Base-by-base conservation (phyloP, 2,329 filamentous ascomycete genomes). In the Hypoxylon sp. region DNA sequence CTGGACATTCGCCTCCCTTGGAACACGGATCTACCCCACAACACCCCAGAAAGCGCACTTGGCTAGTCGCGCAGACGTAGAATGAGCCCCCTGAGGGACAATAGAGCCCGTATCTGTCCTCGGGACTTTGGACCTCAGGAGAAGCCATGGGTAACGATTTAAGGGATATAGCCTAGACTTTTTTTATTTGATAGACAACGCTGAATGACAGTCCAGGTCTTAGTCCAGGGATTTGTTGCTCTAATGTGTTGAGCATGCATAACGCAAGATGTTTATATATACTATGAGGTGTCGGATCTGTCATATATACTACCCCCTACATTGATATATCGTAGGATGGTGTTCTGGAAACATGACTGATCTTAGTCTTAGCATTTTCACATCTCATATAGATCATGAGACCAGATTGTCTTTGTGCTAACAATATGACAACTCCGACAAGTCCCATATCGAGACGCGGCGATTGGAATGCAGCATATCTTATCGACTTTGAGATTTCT, bases 21-120 rank as follows among this genome's bases (percentile, higher is more conserved):
- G 73, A 59, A 67, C 81, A 83, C 5, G 81, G 78, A 39, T 82
- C 75, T 4, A 66, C 60, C 9, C 67, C 70, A 70, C 82, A 83
- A 70, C 81, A 83, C 5, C 81, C 81, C 22, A 83, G 75, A 50
- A 83, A 84, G 3, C 73, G 76, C 70, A 8, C 69, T 63, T 5
- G 71, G 70, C 10, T 72, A 35, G 50, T 65, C 66, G 4, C 19
- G 59, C 80, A 82, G 14, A 80, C 75, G 62, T 80, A 78, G 74
- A 80, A 81, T 1, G 63, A 67, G 2, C 79, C 78, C 10, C 76
- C 77, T 3, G 31, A 71, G 3, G 80, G 78, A 46, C 80, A 81
- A 0, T 74, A 74, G 24, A 79, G 75, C 1, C 76, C 74, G 52
- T 70, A 73, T 26, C 54, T 39, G 17, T 47, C 8, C 11, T 57